Base-by-base conservation (phyloP, 331 rosid genomes). In the Acacia concinna region DNA sequence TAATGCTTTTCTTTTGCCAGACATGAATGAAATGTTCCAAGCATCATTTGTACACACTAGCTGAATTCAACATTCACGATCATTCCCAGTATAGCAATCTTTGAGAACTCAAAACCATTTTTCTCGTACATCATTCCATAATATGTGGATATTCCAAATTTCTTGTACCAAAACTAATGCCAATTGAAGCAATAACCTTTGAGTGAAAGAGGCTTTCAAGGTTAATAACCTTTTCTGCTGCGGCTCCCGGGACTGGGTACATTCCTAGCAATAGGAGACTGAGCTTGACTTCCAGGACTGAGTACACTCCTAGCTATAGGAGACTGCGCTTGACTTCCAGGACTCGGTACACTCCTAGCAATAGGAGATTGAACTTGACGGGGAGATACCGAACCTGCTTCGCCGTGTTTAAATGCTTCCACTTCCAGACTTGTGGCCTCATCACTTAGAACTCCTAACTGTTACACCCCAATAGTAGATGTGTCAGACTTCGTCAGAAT, bases 381-480 rank as follows among this genome's bases (percentile, higher is more conserved):
- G 69, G 97, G 88, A 71, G 99, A 88, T 82, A 82, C 92, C 1
- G 81, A 44, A 79, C 85, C 82, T 70, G 89, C 75, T 74, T 96
- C 96, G 6, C 81, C 84, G 34, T 74, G 88, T 86, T 85, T 93
- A 21, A 30, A 73, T 6, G 78, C 78, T 84, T 90, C 95, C 1
- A 72, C 79, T 81, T 93, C 97, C 83, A 96, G 80, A 83, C 30
- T 77, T 79, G 85, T 89, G 83, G 87, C 89, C 85, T 93, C 97
- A 76, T 90, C 93, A 23, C 60, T 73, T 80, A 96, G 88, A 79
- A 81, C 18, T 54, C 87, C 81, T 54, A 93, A 84, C 99, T 96
- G 94, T 67, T 67, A 49, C 77, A 81, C 68, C 9, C 2, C 75
- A 71, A 76, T 80, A 43, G 75, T 54, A 57, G 0, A 65, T n/a